Percentiles rank a stretch among this genome's conserved stretches.
These are phyloP conservation scores for Lipomyces mesembrius DNA, from an alignment of 805 yeast species.

Conservation along the genomic window DNA sequence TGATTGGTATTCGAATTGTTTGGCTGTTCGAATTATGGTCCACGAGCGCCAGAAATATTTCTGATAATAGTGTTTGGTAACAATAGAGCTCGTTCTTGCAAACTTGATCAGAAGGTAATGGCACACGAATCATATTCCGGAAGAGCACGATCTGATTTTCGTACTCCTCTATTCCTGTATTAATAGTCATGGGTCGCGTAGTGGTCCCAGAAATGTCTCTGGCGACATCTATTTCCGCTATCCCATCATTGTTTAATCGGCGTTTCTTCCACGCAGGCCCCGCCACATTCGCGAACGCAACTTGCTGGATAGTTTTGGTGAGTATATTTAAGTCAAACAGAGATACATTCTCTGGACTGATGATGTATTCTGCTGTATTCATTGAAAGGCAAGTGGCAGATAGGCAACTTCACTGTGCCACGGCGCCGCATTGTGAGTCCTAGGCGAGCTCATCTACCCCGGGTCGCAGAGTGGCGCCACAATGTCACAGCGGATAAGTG, in stretches of 20 bases:
- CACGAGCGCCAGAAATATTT: not conserved
- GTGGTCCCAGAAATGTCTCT: not conserved
- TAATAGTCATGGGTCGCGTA: not conserved
- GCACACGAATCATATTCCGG: slow-evolving; percentile 10
- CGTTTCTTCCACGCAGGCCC: slow-evolving; percentile 13
- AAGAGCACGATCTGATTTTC: slow-evolving; percentile 20
- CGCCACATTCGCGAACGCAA: slow-evolving; percentile 14
- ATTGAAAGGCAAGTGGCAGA: not conserved
- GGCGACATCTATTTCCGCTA: not conserved
- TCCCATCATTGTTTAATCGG: slow-evolving; percentile 9
- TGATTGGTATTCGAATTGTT: slow-evolving; percentile 18
- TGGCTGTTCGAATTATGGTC: not conserved
- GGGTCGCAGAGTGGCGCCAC: not conserved
- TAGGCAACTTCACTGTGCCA: too few species aligned
- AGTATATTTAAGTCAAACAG: not conserved
- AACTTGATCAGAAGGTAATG: slow-evolving; percentile 5
- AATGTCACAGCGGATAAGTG: not conserved
- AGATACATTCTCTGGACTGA: slow-evolving; percentile 2
- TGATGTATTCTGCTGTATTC: not conserved
- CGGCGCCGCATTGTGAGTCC: too few species aligned
- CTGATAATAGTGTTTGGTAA: slow-evolving; percentile 1
- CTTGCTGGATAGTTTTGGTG: not conserved
- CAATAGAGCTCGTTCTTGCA: not conserved
- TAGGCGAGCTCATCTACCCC: not conserved
- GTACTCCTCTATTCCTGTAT: slow-evolving; percentile 20